Evolutionary conservation across 2,329 filamentous ascomycete genomes (phyloP), one percentile per base, ranked within the genome.

Genomic region (Elsinoe necatrix): DNA sequence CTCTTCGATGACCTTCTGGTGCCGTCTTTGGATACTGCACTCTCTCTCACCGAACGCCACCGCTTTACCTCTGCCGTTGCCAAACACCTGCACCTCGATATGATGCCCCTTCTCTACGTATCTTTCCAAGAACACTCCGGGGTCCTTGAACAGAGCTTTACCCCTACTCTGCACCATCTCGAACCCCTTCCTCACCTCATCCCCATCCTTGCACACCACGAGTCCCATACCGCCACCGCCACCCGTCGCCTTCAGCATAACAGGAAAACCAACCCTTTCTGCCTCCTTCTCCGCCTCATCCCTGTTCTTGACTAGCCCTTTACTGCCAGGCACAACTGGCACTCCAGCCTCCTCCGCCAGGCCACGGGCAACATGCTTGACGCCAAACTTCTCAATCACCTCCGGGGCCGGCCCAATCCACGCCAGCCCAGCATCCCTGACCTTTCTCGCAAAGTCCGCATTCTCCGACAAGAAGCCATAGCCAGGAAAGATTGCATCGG

Each of bases 1-100:
- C 71, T 95, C 90, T 68, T 95, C 90, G 20, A 95, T 79, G 41
- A 95, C 87, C 73, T 95, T 95, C 68, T 95, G 90, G 67, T 95
- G 89, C 39, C 90, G 76, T 61, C 90, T 76, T 72, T 95, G 90
- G 11, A 95, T 80, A 54, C 87, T 92, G 71, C 90, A 95, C 68
- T 95, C 90, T 57, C 90, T 78, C 72, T 95, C 90, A 18, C 89
- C 89, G 27, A 95, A 81, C n/a, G 86, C 84, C 8, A 95, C 84
- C 14, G 85, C 89, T 66, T 86, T 82, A 1, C 89, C 89, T 63
- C 83, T 78, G 54, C 83, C 83, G 66, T 95, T 90, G 42, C 89
- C 90, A 69, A 95, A 93, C 14, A 95, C 81, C 68, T 95, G 90
- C 4, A 95, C 87, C 71, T 95, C 90, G 57, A 95, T 87, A 67